Conservation (phyloP, 2,329 filamentous ascomycete species). For the Penicillium vulpinum region DNA sequence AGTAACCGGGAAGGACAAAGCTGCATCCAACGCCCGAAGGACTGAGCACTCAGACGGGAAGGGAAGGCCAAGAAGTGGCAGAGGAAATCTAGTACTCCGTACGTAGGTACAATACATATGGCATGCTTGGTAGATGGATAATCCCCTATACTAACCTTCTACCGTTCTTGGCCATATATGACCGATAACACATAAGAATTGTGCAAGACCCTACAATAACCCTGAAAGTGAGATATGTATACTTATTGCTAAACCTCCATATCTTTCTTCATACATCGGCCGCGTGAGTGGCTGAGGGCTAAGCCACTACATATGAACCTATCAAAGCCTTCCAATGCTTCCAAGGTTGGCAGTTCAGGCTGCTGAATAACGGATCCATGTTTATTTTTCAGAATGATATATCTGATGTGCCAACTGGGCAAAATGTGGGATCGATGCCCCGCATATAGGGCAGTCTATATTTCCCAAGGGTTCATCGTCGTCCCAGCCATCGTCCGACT, state of each 20-base stretch:
- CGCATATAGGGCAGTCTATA: constrained; percentile 46
- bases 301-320: not conserved
- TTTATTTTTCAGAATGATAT: constrained; percentile 41
- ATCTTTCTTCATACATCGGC: not conserved
- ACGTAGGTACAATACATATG: too few species aligned
- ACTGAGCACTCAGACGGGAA: too few species aligned
- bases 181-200: too few species aligned
- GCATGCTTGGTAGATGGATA: too few species aligned
- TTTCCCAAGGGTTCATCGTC: constrained; percentile 32
- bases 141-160: too few species aligned
- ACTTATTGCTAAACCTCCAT: too few species aligned
- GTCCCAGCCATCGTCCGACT: constrained; percentile 32
- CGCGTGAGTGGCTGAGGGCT: constrained; percentile 1
- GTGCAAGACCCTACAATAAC: too few species aligned
- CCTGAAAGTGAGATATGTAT: too few species aligned
- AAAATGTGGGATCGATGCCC: constrained; percentile 51
- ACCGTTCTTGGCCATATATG: too few species aligned
- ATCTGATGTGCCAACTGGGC: constrained; percentile 51
- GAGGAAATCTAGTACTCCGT: too few species aligned
- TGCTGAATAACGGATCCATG: constrained; percentile 2
- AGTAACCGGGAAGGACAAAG: constrained; percentile 1
- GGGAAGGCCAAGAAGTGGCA: too few species aligned
- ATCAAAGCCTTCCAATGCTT: not conserved
- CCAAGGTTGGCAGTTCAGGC: constrained; percentile 10
- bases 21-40: not conserved